Percentiles rank a stretch among this genome's conserved stretches.
Conservation (phyloP, 2,329 filamentous ascomycete species). For the Kalaharituber pfeilii region DNA sequence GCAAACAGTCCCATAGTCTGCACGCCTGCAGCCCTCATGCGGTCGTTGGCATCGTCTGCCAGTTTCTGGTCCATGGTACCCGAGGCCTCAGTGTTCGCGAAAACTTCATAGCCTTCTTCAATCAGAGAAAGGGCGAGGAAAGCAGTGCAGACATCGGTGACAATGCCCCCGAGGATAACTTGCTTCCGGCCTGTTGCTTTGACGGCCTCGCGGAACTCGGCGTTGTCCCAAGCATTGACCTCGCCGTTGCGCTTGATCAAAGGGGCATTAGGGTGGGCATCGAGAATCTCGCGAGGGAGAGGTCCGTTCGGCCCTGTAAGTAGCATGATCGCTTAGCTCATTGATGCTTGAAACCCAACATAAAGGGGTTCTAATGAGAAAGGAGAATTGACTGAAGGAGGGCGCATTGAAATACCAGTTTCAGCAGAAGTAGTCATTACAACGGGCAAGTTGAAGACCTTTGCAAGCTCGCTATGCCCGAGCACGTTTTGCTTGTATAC, state of each 20-base stretch:
- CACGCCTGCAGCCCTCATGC: conserved; percentile 50
- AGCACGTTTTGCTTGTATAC: conserved; percentile 50
- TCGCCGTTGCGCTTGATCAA: conserved; percentile 52
- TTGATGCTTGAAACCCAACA: too few relatives aligned
- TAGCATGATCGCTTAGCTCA: too few relatives aligned
- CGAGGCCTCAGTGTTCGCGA: conserved; percentile 53
- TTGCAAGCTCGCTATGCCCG: conserved; percentile 48
- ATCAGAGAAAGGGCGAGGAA: conserved; percentile 57
- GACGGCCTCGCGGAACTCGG: conserved; percentile 48
- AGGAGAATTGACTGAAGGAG: conserved; percentile 23
- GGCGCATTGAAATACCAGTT: conserved; percentile 20
- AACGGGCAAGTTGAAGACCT: conserved; percentile 49
- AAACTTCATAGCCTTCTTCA: conserved; percentile 54
- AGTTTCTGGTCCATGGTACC: conserved; percentile 47
- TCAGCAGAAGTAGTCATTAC: conserved; percentile 55
- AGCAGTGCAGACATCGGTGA: conserved; percentile 51
- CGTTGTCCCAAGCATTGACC: conserved; percentile 62
- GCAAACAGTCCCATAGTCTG: conserved; percentile 45
- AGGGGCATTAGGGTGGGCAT: conserved; percentile 49
- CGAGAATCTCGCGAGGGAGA: conserved; percentile 49
- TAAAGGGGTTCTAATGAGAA: neutral
- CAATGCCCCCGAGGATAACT: conserved; percentile 54
- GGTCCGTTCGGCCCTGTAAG: conserved; percentile 48
- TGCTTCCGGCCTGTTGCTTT: conserved; percentile 48
- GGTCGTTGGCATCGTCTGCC: conserved; percentile 45